Evolutionary conservation across 306 rosid genomes (phyloP), one percentile per base, ranked within the genome.

Genomic region (Alnus rubra): DNA sequence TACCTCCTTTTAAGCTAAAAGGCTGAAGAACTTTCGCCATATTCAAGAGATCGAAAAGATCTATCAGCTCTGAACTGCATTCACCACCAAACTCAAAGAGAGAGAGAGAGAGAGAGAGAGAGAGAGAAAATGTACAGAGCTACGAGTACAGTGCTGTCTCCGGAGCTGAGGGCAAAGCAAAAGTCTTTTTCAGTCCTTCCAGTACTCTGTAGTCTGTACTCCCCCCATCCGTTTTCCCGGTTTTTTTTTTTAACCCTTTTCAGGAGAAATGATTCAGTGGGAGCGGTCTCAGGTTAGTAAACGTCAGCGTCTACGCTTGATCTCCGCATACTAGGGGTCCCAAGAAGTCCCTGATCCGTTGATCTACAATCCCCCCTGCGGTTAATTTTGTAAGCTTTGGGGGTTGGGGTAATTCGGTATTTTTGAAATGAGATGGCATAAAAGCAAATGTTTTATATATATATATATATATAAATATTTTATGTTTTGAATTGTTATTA

Each of bases 21-120:
- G 76, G 12, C 3, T 83, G 53, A 79, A 67, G 13, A 73, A 53
- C 50, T 31, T 53, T 18, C 44, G 63, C 76, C 78, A 62, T 77
- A 71, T 73, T 47, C 74, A 77, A 58, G 33, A 68, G 74, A 60
- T 45, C 18, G 28, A 10, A 55, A 79, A 55, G 45, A 31, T 58
- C 28, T 78, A 42, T 42, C 71, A 47, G 39, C 69, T 9, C 4
- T 8, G 69, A 9, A 18, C 31, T 23, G 28, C 64, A 10, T 53
- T 19, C 31, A 54, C 13, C 30, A 44, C 45, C 54, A 44, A 74
- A 59, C 16, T 58, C 68, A 9, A 10, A 15, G 33, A 76, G 0
- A 13, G 48, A 14, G 51, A 64, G 14, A 4, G 7, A 19, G 33
- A 33, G 1, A 4, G n/a, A 1, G 12, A 64, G 30, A 16, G 71